Base-by-base conservation (phyloP, 768 basidiomycete genomes). In the Mrakia frigida region DNA sequence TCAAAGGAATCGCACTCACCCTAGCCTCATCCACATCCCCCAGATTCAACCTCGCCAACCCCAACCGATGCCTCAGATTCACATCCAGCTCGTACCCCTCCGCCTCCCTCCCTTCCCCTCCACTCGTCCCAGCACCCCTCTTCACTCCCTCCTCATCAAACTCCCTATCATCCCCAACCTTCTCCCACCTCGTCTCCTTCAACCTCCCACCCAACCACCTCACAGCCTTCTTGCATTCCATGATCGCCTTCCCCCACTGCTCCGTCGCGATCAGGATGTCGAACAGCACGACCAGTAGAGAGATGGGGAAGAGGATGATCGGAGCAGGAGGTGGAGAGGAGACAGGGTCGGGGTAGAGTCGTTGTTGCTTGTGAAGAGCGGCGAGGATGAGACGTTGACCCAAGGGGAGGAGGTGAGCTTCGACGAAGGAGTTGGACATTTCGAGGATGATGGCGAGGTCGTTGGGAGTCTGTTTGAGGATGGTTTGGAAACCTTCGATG, bases 141-240 rank as follows among this genome's bases (percentile, higher is more conserved):
- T 61, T 43, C 21, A 75, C 79, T 10, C 81, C 83, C 23, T 80
- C 78, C 28, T 87, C 80, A 80, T 94, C 92, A 81, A 88, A 99
- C 83, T 99, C 96, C 69, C 94, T 86, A 81, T 99, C 96, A 81
- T 99, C 95, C 41, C 87, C 87, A 73, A 89, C 88, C 31, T 87
- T 82, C 79, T 94, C 92, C 94, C 94, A 98, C 75, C 90, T 89
- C 81, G 91, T 90, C 65, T 87, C 85, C 43, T 80, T 78, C n/a
- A 84, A 85, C 43, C 96, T 85, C 0, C 93, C 92, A 82, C 98
- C 93, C n/a, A 98, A 83, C 96, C 96, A 98, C 74, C 96, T 85
- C 70, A 88, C 90, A 0, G 94, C 95, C 71, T 85, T 86, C 67
- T 91, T 87, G 70, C 96, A 89, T 0, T 88, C 87, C 18, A 87